phyloP scores from a whole-genome alignment of 1,284 basidiomycete genomes.

The Sporisorium exsertum region DNA sequence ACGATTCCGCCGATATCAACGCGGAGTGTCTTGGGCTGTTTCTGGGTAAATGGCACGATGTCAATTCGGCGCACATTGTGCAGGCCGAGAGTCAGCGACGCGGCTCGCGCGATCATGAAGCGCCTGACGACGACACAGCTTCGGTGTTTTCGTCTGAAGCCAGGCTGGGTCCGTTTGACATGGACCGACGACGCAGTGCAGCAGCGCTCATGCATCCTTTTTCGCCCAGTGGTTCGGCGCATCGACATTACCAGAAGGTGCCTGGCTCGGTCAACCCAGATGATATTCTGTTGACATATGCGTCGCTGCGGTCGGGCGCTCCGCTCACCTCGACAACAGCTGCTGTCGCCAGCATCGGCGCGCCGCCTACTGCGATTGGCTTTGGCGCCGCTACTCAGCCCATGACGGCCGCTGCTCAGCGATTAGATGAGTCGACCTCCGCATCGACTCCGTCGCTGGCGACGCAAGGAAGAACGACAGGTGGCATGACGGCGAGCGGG shows the following conservation, averaged over 20 bases:
- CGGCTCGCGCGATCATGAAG: constrained; percentile 24
- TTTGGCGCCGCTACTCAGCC: constrained; percentile 27
- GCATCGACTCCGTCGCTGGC: neutral
- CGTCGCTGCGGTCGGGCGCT: constrained; percentile 49
- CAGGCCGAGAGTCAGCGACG: constrained; percentile 38
- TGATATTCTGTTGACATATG: constrained; percentile 51
- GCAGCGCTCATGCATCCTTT: constrained; percentile 32
- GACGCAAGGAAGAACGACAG: neutral
- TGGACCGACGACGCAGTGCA: constrained; percentile 35
- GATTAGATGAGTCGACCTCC: constrained; percentile 19
- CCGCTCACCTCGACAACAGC: constrained; percentile 31
- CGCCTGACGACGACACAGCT: constrained; percentile 30
- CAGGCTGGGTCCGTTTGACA: constrained; percentile 30
- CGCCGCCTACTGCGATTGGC: constrained; percentile 15
- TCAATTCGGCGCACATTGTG: constrained; percentile 40
- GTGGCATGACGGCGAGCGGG: constrained; percentile 32
- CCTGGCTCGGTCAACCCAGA: constrained; percentile 47
- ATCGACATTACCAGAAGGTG: constrained; percentile 34
- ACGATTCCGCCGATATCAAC: constrained; percentile 77
- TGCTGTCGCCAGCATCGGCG: constrained; percentile 13
- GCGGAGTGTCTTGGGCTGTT: constrained; percentile 75
- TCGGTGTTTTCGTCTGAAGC: constrained; percentile 40
- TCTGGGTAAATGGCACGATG: constrained; percentile 54
- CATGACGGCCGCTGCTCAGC: constrained; percentile 32
- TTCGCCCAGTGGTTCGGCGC: constrained; percentile 32